These are phyloP conservation scores for Lentinula boryana DNA, from an alignment of 768 basidiomycete species.

Conservation along the genomic window DNA sequence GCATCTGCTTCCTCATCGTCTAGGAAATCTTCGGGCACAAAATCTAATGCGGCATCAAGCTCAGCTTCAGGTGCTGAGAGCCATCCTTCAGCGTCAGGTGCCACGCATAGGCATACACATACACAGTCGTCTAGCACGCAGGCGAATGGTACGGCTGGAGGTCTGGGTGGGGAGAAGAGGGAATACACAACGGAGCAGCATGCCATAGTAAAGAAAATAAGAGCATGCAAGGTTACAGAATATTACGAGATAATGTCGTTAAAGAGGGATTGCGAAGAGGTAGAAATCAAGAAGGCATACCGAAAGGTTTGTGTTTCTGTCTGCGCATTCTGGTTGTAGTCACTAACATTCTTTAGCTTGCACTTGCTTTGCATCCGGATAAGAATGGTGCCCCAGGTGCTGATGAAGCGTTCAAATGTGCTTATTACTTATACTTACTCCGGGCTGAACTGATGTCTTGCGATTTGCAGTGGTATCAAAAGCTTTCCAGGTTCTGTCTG, in stretches of 20 bases:
- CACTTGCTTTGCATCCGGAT: slow-evolving; percentile 85
- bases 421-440: slow-evolving; percentile 20
- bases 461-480: slow-evolving; percentile 82
- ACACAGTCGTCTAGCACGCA: slow-evolving; percentile 21
- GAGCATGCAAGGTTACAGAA: slow-evolving; percentile 78
- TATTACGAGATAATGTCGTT: slow-evolving; percentile 90
- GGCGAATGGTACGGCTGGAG: slow-evolving; percentile 47
- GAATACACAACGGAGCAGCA: slow-evolving; percentile 84
- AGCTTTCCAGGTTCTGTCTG: slow-evolving; percentile 92
- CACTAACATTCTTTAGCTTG: slow-evolving; percentile 46
- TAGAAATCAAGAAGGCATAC: slow-evolving; percentile 90
- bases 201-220: slow-evolving; percentile 79
- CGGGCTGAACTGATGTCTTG: slow-evolving; percentile 7
- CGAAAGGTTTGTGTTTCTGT: slow-evolving; percentile 60
- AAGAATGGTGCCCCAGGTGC: slow-evolving; percentile 98
- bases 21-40: slow-evolving; percentile 31
- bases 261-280: slow-evolving; percentile 77
- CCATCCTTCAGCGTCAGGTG: slow-evolving; percentile 69
- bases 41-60: slow-evolving; percentile 30
- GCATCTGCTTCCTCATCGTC: slow-evolving; percentile 37
- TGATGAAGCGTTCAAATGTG: slow-evolving; percentile 97
- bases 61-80: slow-evolving; percentile 48
- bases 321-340: background rate
- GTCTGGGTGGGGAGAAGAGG: slow-evolving; percentile 68
- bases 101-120: slow-evolving; percentile 53